Base-by-base conservation (phyloP, 1,284 basidiomycete genomes). In the Anthracocystis panici-leucophaei region DNA sequence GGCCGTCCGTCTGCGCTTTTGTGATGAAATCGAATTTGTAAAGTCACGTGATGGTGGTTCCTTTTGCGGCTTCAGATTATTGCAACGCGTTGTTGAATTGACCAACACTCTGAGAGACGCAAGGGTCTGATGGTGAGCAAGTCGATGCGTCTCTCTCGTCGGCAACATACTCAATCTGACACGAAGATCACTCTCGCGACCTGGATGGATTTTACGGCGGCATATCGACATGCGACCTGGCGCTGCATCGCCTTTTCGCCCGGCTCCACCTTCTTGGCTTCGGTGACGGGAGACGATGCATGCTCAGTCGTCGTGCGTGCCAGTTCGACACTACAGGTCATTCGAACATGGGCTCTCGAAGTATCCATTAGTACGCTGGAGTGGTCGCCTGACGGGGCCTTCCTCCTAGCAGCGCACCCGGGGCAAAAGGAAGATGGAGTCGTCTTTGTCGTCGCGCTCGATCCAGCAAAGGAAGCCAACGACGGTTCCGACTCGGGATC, bases 211-310 rank as follows among this genome's bases (percentile, higher is more conserved):
- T 82, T 82, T 53, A 81, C 81, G 21, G 68, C 75, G 35, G 65
- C 79, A 16, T 81, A 76, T 31, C 45, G 60, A 25, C 79, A 82
- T 58, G 74, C 78, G n/a, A 69, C 74, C 20, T 57, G 62, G 57
- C 70, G 72, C 23, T 77, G 76, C 59, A 57, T 82, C 50, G 42
- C 63, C 57, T 82, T 78, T 51, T 82, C 81, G n/a, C 81, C 81
- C 2, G 79, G 79, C 23, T 82, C 81, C 2, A 82, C 79, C 35
- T 82, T 82, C 54, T 46, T 82, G 14, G 80, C 79, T 25, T 82
- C 75, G 10, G 64, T 81, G 1, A 71, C 62, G 3, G 79, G 76
- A 16, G 61, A 66, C 10, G 65, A 62, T 14, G 53, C 57, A 7
- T 46, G 59, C 48, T 65, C 73, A 3, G 58, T 81, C 20, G 58